Conservation (phyloP, 2,329 filamentous ascomycete species). For the Aaosphaeria arxii region DNA sequence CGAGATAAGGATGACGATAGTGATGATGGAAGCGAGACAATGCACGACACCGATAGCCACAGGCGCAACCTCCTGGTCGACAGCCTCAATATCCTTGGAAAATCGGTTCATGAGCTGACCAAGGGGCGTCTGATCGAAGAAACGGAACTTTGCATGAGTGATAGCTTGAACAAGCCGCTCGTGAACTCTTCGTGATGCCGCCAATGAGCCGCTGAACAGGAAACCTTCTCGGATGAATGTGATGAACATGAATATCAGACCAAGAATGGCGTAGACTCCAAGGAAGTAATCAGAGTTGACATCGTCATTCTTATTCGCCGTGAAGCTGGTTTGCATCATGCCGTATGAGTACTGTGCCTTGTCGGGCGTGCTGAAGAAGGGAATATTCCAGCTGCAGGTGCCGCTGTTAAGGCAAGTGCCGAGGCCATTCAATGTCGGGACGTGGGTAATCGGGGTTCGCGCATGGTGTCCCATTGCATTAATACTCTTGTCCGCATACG, state of each 20-base stretch:
- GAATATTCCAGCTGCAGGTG: slow-evolving; percentile 49
- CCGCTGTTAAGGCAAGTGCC: slow-evolving; percentile 49
- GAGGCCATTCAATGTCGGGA: slow-evolving; percentile 41
- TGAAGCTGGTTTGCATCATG: slow-evolving; percentile 41
- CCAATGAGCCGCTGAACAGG: slow-evolving; percentile 87
- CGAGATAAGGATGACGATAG: slow-evolving; percentile 84
- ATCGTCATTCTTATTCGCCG: slow-evolving; percentile 38
- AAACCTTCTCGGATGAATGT: slow-evolving; percentile 82
- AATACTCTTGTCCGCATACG: slow-evolving; percentile 61
- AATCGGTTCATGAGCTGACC: slow-evolving; percentile 98
- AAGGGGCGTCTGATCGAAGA: slow-evolving; percentile 94
- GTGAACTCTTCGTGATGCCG: slow-evolving; percentile 83
- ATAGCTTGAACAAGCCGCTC: slow-evolving; percentile 73
- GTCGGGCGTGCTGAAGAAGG: slow-evolving; percentile 23
- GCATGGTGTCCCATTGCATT: slow-evolving; percentile 27
- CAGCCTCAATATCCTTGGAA: slow-evolving; percentile 91
- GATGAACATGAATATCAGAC: slow-evolving; percentile 71
- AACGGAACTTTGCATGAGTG: slow-evolving; percentile 89
- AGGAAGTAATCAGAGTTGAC: slow-evolving; percentile 86
- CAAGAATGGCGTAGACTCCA: slow-evolving; percentile 75
- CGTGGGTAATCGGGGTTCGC: slow-evolving; percentile 42
- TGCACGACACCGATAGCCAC: slow-evolving; percentile 76
- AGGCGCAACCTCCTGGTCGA: slow-evolving; percentile 94
- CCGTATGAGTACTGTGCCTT: slow-evolving; percentile 31
- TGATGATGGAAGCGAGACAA: slow-evolving; percentile 67